Base-by-base conservation (phyloP, 2,329 filamentous ascomycete species). In the Coleophoma eucalyptorum region DNA sequence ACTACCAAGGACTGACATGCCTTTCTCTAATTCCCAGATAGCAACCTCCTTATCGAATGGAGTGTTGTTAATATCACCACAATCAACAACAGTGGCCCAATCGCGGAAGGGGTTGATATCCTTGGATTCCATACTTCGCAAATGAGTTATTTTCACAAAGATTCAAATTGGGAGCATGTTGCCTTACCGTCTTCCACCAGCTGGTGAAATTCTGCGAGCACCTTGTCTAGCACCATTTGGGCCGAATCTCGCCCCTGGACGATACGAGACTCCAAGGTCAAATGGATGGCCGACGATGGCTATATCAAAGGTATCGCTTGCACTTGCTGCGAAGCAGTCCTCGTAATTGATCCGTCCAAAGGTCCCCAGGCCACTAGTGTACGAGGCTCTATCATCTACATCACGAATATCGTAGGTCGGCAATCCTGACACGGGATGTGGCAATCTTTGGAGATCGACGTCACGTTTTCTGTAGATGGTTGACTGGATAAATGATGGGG, bases 281-380 rank as follows among this genome's bases (percentile, higher is more conserved):
- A 65, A 65, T 4, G 62, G 62, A 50, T 63, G 61, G 4, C 62
- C 62, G 12, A 65, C 57, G 20, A 65, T 62, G 1, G 58, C 62
- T 48, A 65, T 62, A 46, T 65, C 62, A 48, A 65, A 65, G n/a
- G 58, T 57, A 7, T 50, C 54, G 43, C 52, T 58, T 26, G 49
- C 61, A 26, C 52, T 53, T 10, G 46, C 4, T 12, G 58, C 49
- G 18, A 60, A 62, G 46, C 62, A 64, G 21, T 62, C 52, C 7
- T 52, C 53, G 38, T 57, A 62, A 21, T 55, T 49, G n/a, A 64
- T 59, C 48, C 63, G 62, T 5, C 57, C 59, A 41, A 64, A 64
- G 11, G 62, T 63, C n/a, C 55, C 52, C 16, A 58, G 41, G 6
- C 57, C 54, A 16, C 34, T 45, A 26, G 26, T 26, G 37, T 48